Conservation (phyloP, 2,329 filamentous ascomycete genomes). For the Amauroascus niger region DNA sequence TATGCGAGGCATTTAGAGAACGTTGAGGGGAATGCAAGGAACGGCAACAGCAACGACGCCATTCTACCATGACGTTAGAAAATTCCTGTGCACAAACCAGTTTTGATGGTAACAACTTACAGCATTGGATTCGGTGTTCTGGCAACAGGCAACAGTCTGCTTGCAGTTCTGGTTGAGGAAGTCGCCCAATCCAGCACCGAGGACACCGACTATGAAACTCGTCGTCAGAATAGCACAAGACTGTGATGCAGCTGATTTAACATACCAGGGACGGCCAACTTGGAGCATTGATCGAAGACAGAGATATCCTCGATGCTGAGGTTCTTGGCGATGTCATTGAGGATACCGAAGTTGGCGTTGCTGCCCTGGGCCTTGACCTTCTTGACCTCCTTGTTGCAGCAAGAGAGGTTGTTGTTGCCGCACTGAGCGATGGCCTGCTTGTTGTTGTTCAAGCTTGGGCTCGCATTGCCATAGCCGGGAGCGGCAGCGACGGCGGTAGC, state of each 20-base stretch:
- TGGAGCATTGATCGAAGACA: slow-evolving; percentile 37
- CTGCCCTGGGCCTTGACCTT: slow-evolving; percentile 29
- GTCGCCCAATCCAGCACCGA: slow-evolving; percentile 22
- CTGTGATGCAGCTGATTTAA: background rate
- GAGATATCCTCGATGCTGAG: slow-evolving; percentile 29
- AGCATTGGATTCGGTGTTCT: slow-evolving; percentile 8
- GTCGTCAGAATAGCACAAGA: too few species aligned
- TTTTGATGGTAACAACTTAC: slow-evolving; percentile 12
- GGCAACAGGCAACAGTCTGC: slow-evolving; percentile 17
- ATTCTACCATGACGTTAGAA: slow-evolving; percentile 19
- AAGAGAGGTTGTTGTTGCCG: slow-evolving; percentile 15
- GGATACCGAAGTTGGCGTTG: slow-evolving; percentile 28
- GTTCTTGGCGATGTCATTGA: slow-evolving; percentile 28
- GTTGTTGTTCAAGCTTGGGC: slow-evolving; percentile 9
- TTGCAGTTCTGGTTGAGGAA: slow-evolving; percentile 17
- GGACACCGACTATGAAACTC: slow-evolving; percentile 20
- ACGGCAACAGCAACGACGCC: slow-evolving; percentile 30
- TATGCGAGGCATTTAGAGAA: slow-evolving; percentile 26
- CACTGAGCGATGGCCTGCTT: slow-evolving; percentile 13
- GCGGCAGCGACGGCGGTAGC: slow-evolving; percentile 30
- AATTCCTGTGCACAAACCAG: background rate
- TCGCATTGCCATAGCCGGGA: slow-evolving; percentile 8
- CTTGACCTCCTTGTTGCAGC: slow-evolving; percentile 31
- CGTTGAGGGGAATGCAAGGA: slow-evolving; percentile 33
- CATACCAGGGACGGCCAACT: slow-evolving; percentile 30